These are phyloP conservation scores for Syncephalastrum contaminatum DNA, from an alignment of 371 early-diverging fungal genomes.

Conservation along the genomic window DNA sequence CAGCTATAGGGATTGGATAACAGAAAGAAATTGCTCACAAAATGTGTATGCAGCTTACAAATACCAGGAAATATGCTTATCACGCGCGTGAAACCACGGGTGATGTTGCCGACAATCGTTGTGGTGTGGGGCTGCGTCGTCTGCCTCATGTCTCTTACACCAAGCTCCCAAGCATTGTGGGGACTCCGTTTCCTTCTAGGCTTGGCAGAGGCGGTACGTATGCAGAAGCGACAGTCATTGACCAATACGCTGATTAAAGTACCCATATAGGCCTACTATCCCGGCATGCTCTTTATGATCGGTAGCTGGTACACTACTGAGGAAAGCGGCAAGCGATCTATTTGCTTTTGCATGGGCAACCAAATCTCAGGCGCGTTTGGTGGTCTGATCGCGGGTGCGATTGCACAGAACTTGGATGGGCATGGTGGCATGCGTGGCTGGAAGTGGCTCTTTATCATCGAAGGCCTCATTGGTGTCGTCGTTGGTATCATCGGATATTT, in stretches of 20 bases:
- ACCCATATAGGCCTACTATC: constrained; percentile 56
- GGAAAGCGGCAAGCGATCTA: constrained; percentile 71
- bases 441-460: constrained; percentile 63
- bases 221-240: no score
- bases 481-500: constrained; percentile 39
- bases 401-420: constrained; percentile 36
- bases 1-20: not conserved
- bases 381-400: constrained; percentile 39
- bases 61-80: constrained; percentile 52
- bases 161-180: constrained; percentile 41
- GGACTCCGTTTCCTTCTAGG: constrained; percentile 67
- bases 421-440: constrained; percentile 51
- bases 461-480: constrained; percentile 51
- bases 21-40: no score
- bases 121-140: constrained; percentile 65
- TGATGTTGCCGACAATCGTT: constrained; percentile 58
- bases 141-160: constrained; percentile 52
- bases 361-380: constrained; percentile 21
- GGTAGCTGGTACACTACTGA: constrained; percentile 75
- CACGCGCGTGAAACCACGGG: constrained; percentile 47
- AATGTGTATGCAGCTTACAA: constrained; percentile 24
- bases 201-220: constrained; percentile 44
- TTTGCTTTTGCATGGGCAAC: constrained; percentile 27
- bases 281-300: constrained; percentile 73
- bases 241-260: no score